Evolutionary conservation across 148 eudicot genomes (phyloP).

Genomic region (Limonium bicolor): DNA sequence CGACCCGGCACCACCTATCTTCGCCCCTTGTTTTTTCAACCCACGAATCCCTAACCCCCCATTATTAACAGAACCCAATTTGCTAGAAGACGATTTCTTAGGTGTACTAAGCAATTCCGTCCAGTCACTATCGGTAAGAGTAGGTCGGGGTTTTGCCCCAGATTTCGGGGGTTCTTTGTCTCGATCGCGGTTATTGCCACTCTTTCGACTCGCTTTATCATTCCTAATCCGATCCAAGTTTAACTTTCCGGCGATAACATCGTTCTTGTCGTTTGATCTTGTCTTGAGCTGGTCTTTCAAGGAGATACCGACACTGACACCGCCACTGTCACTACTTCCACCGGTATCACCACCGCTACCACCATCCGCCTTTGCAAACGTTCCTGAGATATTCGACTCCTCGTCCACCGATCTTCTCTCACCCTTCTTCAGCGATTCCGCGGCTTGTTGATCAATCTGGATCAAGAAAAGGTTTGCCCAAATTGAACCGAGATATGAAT

Average conservation of each 20-base stretch:
- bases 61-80: conserved; percentile 11
- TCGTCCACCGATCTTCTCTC: conserved; percentile 47
- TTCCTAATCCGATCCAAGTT: conserved; percentile 6
- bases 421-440: conserved; percentile 65
- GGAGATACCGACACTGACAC: no score
- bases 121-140: conserved; percentile 73
- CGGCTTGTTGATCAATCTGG: conserved; percentile 97
- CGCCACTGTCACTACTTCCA: no score
- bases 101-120: conserved; percentile 71
- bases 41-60: conserved; percentile 21
- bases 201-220: conserved; percentile 6
- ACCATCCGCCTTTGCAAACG: no score
- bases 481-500: background rate
- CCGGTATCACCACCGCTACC: no score
- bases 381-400: conserved; percentile 24
- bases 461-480: conserved; percentile 1
- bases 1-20: conserved; percentile 19
- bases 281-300: conserved; percentile 77
- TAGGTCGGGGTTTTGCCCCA: conserved; percentile 16
- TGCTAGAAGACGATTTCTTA: conserved; percentile 14
- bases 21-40: conserved; percentile 22
- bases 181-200: conserved; percentile 3
- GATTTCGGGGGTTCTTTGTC: conserved; percentile 18
- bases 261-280: conserved; percentile 20
- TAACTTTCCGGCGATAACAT: conserved; percentile 16